Evolutionary conservation across 2,329 filamentous ascomycete genomes (phyloP).

Genomic region (Fusarium haematococcum): DNA sequence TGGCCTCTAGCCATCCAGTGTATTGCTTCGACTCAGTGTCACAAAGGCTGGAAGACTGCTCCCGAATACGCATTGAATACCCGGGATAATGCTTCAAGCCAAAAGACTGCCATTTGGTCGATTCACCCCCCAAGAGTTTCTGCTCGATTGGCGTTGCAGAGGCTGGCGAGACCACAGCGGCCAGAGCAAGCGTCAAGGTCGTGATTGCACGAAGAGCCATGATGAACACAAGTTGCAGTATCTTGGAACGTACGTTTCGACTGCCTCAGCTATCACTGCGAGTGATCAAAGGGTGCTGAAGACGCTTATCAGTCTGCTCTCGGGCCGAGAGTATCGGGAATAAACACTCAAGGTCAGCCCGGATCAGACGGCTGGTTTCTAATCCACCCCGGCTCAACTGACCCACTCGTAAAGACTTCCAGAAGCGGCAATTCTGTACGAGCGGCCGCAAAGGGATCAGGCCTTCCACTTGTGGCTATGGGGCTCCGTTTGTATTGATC

Average conservation of each 20-base stretch:
- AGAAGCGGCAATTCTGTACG: not conserved
- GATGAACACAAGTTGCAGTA: not conserved
- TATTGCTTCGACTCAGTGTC: constrained; percentile 37
- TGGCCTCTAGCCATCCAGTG: constrained; percentile 32
- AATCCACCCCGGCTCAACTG: not conserved
- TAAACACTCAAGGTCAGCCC: not conserved
- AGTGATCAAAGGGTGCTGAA: not conserved
- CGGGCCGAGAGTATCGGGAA: not conserved
- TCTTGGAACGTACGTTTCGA: not conserved
- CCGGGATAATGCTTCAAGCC: constrained; percentile 5
- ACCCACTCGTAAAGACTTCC: not conserved
- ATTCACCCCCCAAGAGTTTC: not conserved
- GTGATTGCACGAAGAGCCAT: not conserved
- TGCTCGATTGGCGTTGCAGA: not conserved
- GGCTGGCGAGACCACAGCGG: not conserved
- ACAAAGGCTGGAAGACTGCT: constrained; percentile 28
- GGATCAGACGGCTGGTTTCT: not conserved
- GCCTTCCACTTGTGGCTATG: not conserved
- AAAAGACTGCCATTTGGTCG: not conserved
- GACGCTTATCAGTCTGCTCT: not conserved
- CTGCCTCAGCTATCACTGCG: not conserved
- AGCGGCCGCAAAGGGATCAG: not conserved
- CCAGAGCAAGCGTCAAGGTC: not conserved
- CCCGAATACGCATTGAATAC: constrained; percentile 33
- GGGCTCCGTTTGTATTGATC: not conserved